These are phyloP conservation scores for Daldinia loculata DNA, from an alignment of 495 filamentous ascomycete genomes.

Conservation along the genomic window DNA sequence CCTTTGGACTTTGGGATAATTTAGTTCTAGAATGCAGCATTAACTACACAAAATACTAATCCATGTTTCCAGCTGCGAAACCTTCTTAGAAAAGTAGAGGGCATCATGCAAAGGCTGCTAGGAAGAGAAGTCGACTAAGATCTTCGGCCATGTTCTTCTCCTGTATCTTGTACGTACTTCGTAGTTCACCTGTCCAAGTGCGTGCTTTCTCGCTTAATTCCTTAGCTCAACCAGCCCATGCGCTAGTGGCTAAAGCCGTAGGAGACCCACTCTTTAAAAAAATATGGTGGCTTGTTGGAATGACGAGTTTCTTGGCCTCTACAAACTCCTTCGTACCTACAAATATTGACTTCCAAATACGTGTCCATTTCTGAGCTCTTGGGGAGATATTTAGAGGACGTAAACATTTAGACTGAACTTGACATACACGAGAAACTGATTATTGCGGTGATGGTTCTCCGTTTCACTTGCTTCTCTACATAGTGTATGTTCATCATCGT, in stretches of 20 bases:
- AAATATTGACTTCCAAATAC: constrained; percentile 4
- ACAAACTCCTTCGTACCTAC: constrained; percentile 13
- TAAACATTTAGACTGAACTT: background rate
- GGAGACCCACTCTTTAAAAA: constrained; percentile 27
- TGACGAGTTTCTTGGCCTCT: constrained; percentile 35
- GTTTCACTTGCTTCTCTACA: background rate
- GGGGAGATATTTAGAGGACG: background rate
- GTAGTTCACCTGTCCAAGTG: constrained; percentile 16
- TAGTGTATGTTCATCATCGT: background rate
- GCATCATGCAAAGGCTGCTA: constrained; percentile 10
- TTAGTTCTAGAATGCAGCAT: background rate
- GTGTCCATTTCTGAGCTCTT: background rate
- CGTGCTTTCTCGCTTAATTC: constrained; percentile 39
- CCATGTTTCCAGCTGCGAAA: constrained; percentile 1
- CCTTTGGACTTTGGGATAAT: no score
- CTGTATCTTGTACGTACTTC: constrained; percentile 22
- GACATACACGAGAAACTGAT: background rate
- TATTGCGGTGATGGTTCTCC: background rate
- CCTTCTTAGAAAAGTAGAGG: constrained; percentile 20
- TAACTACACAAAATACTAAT: constrained; percentile 14
- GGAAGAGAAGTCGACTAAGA: constrained; percentile 10
- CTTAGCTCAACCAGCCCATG: constrained; percentile 14
- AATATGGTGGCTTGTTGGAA: constrained; percentile 44
- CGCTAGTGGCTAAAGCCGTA: constrained; percentile 40
- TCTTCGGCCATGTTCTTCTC: constrained; percentile 16